Conservation (phyloP, 2,329 filamentous ascomycete genomes). For the Dryadomyces quercivorus region DNA sequence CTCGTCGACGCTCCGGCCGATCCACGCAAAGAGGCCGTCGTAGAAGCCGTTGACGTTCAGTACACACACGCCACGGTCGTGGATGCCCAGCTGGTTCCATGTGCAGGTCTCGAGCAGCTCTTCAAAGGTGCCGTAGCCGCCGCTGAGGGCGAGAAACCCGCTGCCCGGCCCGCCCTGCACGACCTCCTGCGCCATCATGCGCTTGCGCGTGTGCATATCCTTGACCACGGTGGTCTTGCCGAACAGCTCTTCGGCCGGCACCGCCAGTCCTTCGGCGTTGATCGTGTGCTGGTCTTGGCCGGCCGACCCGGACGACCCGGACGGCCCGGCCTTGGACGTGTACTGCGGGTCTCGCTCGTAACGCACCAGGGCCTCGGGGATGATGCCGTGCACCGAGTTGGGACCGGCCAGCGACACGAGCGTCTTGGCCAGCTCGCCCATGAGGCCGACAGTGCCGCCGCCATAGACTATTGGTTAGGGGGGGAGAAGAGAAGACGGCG, state of each 20-base stretch:
- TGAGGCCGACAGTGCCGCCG: constrained; percentile 85
- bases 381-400: constrained; percentile 78
- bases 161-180: constrained; percentile 68
- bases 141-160: constrained; percentile 79
- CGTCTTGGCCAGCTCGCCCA: constrained; percentile 85
- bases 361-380: constrained; percentile 71
- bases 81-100: constrained; percentile 96
- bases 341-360: constrained; percentile 59
- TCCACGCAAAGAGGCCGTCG: constrained; percentile 75
- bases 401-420: constrained; percentile 76
- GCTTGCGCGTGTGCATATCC: constrained; percentile 95
- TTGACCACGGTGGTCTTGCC: constrained; percentile 78
- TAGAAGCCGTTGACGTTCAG: constrained; percentile 88
- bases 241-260: constrained; percentile 55
- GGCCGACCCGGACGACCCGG: constrained; percentile 2
- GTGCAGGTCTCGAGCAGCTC: constrained; percentile 85
- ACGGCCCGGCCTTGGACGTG: constrained; percentile 21
- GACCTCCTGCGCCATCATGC: constrained; percentile 84
- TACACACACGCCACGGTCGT: constrained; percentile 64
- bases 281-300: background rate
- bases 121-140: constrained; percentile 91
- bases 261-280: constrained; percentile 25
- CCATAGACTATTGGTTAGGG: constrained; percentile 57
- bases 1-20: constrained; percentile 58
- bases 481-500: background rate